A percentile compares a stretch with the other conserved stretches of the same genome.
Conservation (phyloP, 192 early-diverging fungal genomes). For the Entomortierella chlamydospora region DNA sequence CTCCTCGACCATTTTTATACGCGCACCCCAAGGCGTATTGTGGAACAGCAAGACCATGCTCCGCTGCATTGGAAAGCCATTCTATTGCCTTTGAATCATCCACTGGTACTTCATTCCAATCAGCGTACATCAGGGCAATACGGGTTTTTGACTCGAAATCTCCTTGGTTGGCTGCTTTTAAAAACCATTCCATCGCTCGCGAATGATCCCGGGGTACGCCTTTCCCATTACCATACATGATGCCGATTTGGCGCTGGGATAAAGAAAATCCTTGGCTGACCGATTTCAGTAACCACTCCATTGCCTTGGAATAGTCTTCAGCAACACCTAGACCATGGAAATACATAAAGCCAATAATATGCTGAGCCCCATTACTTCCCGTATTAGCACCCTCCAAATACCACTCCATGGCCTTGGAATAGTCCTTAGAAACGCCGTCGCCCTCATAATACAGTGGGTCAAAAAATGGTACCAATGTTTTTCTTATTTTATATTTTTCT, state of each 20-base stretch:
- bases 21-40: no score
- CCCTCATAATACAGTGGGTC: no score
- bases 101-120: no score
- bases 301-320: not conserved
- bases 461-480: no score
- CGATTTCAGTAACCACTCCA: not conserved
- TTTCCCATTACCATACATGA: not conserved
- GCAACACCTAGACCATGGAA: not conserved
- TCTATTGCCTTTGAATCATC: no score
- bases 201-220: not conserved
- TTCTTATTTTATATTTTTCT: no score
- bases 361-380: not conserved
- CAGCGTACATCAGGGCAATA: no score
- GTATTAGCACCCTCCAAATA: not conserved
- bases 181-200: not conserved
- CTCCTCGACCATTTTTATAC: no score
- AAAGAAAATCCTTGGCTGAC: not conserved
- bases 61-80: no score
- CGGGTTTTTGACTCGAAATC: not conserved
- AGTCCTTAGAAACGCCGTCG: not conserved
- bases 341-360: not conserved
- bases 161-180: not conserved
- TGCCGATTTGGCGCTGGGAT: not conserved
- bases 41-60: no score
- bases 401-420: not conserved